phyloP scores from a whole-genome alignment of 2,329 filamentous ascomycete genomes.

The Botrytis elliptica region DNA sequence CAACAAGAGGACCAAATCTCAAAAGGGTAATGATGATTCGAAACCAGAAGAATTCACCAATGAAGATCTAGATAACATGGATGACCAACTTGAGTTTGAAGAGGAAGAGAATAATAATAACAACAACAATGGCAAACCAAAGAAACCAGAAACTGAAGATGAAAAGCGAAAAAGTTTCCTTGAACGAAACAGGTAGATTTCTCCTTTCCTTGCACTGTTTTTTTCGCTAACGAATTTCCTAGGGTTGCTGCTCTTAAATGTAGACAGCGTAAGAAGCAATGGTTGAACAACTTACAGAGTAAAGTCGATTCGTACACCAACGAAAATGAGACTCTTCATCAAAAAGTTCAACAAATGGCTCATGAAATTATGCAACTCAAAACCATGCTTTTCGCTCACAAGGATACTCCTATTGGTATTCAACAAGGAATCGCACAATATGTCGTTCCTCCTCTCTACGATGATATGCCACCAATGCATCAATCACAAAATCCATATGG shows the following conservation, averaged over 20 bases:
- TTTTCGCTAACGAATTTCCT: slow-evolving; percentile 18
- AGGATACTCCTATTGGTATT: slow-evolving; percentile 91
- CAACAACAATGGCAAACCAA: slow-evolving; percentile 56
- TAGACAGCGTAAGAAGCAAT: slow-evolving; percentile 97
- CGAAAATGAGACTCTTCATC: slow-evolving; percentile 84
- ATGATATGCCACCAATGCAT: background rate
- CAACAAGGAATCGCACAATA: slow-evolving; percentile 60
- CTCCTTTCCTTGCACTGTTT: background rate
- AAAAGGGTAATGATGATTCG: background rate
- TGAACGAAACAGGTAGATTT: slow-evolving; percentile 82
- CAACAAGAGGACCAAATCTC: background rate
- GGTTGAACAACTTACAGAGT: slow-evolving; percentile 88
- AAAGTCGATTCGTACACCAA: slow-evolving; percentile 92
- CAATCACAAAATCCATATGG: slow-evolving; percentile 17
- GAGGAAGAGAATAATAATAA: slow-evolving; percentile 58
- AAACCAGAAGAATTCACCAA: slow-evolving; percentile 12
- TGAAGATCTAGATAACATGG: slow-evolving; percentile 5
- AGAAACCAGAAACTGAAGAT: slow-evolving; percentile 87
- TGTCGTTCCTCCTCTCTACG: background rate
- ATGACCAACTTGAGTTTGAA: slow-evolving; percentile 44
- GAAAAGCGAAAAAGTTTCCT: slow-evolving; percentile 98
- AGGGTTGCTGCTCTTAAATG: slow-evolving; percentile 97
- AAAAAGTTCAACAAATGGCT: slow-evolving; percentile 78
- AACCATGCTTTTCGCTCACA: slow-evolving; percentile 87
- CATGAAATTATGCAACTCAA: slow-evolving; percentile 96